phyloP scores from a whole-genome alignment of 2,329 filamentous ascomycete genomes.

The Pestalotiopsis sp. region DNA sequence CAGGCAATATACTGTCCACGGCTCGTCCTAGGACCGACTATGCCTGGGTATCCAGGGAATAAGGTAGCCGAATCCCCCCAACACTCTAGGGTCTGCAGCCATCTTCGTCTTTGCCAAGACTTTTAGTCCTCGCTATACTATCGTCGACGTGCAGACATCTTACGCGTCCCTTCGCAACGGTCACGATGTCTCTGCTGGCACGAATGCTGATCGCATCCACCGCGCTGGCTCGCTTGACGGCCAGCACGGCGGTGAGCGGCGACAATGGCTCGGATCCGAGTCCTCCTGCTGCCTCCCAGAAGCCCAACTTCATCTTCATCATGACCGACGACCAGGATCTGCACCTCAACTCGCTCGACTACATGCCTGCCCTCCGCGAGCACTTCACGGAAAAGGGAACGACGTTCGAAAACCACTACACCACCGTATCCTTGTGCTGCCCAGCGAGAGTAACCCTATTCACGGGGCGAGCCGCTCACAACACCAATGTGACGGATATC shows the following conservation, averaged over 20 bases:
- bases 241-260: background rate
- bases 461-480: conserved; percentile 61
- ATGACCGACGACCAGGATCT: conserved; percentile 64
- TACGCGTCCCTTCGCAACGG: background rate
- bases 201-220: background rate
- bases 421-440: conserved; percentile 57
- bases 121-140: background rate
- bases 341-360: conserved; percentile 53
- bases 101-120: conserved; percentile 1
- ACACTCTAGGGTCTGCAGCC: background rate
- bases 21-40: background rate
- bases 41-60: background rate
- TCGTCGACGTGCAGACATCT: background rate
- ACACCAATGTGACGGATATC: conserved; percentile 60
- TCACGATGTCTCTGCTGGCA: background rate
- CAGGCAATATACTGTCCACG: background rate
- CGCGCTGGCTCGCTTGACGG: background rate
- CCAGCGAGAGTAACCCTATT: conserved; percentile 58
- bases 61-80: background rate
- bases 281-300: background rate
- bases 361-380: conserved; percentile 51
- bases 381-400: conserved; percentile 54
- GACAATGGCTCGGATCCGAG: background rate
- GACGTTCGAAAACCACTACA: conserved; percentile 55
- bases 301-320: conserved; percentile 59